Base-by-base conservation (phyloP, 164 flowering plant species). In the Nymphaea colorata region DNA sequence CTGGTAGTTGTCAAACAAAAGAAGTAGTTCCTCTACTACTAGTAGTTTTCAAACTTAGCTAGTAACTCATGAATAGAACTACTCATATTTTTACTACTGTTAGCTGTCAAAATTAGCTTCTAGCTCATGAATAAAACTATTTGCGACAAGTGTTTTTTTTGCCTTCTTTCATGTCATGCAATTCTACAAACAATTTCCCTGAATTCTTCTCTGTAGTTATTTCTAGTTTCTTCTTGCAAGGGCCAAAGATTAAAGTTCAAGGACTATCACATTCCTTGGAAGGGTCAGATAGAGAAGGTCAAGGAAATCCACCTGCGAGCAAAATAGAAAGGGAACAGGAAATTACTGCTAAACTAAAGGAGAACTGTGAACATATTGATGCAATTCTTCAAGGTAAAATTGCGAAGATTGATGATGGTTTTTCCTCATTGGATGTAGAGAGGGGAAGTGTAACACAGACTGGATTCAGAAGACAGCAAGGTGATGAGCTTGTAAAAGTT, bases 401-500 rank as follows among this genome's bases (percentile, higher is more conserved):
- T 36, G 41, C 57, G 0, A 79, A 79, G 62, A 75, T 55, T 60
- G 36, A 8, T 6, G 44, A 41, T 4, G 47, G 15, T 51, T 8
- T 8, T 51, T 0, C 57, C 14, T 15, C 57, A 5, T 2, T 47
- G 7, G 14, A 51, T 51, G 12, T 51, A 51, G 69, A 41, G 43
- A 14, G 25, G 17, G 18, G 7, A 10, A 14, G 63, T 17, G n/a
- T 17, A n/a, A 61, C 53, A 63, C 72, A 55, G 76, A 74, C 55
- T 62, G 4, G 16, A 61, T 61, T 76, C 12, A 62, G 59, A 12
- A 84, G 89, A 71, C 67, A 69, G 65, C 89, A 84, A 77, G 91
- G 81, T 11, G 78, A 78, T 44, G 74, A 84, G 73, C 79, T 88
- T 59, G 86, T 88, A 7, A 74, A 76, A 15, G 80, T 79, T 67